Conservation (phyloP, 495 filamentous ascomycete genomes). For the Talaromyces thailandensis region DNA sequence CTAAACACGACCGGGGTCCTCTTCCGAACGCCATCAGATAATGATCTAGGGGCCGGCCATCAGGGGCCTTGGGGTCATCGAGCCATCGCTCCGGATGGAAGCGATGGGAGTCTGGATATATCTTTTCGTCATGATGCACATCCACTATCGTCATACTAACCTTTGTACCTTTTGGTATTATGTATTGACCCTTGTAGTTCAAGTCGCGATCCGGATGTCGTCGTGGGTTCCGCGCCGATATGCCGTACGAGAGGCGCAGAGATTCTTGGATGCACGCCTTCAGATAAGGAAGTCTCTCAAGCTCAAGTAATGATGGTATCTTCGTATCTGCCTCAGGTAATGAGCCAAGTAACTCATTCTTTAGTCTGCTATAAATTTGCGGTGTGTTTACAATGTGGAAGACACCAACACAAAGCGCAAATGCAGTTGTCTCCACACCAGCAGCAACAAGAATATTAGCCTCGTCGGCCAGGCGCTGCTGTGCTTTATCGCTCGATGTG, state of each 20-base stretch:
- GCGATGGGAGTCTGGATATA: slow-evolving; percentile 30
- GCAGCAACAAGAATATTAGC: slow-evolving; percentile 25
- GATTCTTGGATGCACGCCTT: slow-evolving; percentile 34
- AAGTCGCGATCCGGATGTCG: slow-evolving; percentile 13
- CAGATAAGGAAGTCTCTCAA: slow-evolving; percentile 30
- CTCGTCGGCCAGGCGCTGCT: slow-evolving; percentile 26
- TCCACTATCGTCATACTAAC: slow-evolving; percentile 32
- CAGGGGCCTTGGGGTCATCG: slow-evolving; percentile 14
- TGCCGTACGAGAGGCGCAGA: slow-evolving; percentile 25
- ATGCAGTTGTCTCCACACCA: slow-evolving; percentile 28
- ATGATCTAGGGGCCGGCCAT: slow-evolving; percentile 26
- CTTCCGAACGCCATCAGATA: slow-evolving; percentile 40
- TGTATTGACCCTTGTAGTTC: slow-evolving; percentile 9
- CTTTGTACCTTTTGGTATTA: slow-evolving; percentile 5
- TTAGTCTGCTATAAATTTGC: slow-evolving; percentile 12
- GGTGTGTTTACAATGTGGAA: slow-evolving; percentile 20
- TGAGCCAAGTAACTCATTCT: slow-evolving; percentile 14
- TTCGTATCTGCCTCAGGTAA: slow-evolving; percentile 11
- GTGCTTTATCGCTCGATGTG: slow-evolving; percentile 13
- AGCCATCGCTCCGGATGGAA: slow-evolving; percentile 41
- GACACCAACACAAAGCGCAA: slow-evolving; percentile 10
- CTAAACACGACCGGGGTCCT: slow-evolving; percentile 40
- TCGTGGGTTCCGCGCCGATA: slow-evolving; percentile 17
- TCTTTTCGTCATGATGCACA: slow-evolving; percentile 28
- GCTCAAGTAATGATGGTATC: slow-evolving; percentile 11